These are phyloP conservation scores for Tricladium varicosporioides DNA, from an alignment of 2,329 filamentous ascomycete genomes.

Conservation along the genomic window DNA sequence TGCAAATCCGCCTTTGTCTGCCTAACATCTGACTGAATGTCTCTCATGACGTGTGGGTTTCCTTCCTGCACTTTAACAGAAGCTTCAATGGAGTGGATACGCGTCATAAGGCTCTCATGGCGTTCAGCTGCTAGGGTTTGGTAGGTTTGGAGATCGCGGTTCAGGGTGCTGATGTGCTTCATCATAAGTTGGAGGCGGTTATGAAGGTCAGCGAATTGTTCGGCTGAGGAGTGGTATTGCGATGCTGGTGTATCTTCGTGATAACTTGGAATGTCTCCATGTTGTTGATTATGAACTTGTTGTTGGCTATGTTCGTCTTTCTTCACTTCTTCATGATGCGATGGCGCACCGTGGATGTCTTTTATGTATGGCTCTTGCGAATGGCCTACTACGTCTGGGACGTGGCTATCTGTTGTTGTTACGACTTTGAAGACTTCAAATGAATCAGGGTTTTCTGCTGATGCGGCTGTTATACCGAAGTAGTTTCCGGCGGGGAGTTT, in stretches of 20 bases:
- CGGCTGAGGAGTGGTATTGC: slow-evolving; percentile 43
- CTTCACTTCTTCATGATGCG: slow-evolving; percentile 35
- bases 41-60: slow-evolving; percentile 46
- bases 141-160: slow-evolving; percentile 52
- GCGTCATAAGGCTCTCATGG: slow-evolving; percentile 16
- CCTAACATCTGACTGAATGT: slow-evolving; percentile 58
- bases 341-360: slow-evolving; percentile 28
- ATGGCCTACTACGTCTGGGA: slow-evolving; percentile 28
- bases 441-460: slow-evolving; percentile 87
- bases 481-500: slow-evolving; percentile 76
- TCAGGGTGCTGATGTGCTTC: slow-evolving; percentile 65
- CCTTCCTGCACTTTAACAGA: slow-evolving; percentile 41
- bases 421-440: slow-evolving; percentile 91
- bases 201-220: slow-evolving; percentile 82
- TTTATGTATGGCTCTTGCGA: slow-evolving; percentile 12
- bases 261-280: slow-evolving; percentile 41
- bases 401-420: slow-evolving; percentile 56
- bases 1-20: slow-evolving; percentile 52
- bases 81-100: slow-evolving; percentile 20
- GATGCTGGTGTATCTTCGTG: slow-evolving; percentile 37
- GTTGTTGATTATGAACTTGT: slow-evolving; percentile 17
- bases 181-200: slow-evolving; percentile 74
- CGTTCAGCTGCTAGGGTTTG: slow-evolving; percentile 45
- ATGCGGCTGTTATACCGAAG: slow-evolving; percentile 84
- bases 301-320: slow-evolving; percentile 12